These are phyloP conservation scores for Gossypium arboreum DNA, from an alignment of 345 rosid species.

Conservation along the genomic window DNA sequence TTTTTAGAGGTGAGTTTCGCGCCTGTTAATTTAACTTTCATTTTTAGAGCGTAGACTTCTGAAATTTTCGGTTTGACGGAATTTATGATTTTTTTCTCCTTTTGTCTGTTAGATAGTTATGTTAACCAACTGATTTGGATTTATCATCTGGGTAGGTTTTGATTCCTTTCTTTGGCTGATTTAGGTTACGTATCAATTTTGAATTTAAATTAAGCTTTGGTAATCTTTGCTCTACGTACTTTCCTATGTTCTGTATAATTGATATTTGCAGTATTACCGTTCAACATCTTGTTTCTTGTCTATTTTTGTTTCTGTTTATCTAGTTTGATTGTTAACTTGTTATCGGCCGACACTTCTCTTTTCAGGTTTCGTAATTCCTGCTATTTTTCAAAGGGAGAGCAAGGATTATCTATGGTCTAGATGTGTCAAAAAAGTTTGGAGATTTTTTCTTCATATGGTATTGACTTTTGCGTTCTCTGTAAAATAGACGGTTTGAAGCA, in stretches of 20 bases:
- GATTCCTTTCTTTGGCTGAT: constrained; percentile 4
- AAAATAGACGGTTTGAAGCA: constrained; percentile 18
- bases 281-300: neutral
- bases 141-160: neutral
- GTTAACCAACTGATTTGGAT: neutral
- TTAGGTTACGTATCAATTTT: neutral
- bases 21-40: neutral
- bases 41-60: neutral
- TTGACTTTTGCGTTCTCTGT: constrained; percentile 27
- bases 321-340: constrained; percentile 3
- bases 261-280: neutral
- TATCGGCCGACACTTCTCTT: neutral
- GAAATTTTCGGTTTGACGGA: neutral
- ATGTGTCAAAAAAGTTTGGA: constrained; percentile 44
- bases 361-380: constrained; percentile 22
- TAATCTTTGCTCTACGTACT: neutral
- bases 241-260: neutral
- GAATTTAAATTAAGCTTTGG: neutral
- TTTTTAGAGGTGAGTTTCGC: neutral
- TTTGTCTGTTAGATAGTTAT: neutral
- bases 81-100: neutral
- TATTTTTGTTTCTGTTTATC: neutral
- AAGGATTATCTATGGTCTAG: constrained; percentile 12
- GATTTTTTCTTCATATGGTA: constrained; percentile 27
- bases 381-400: constrained; percentile 19